phyloP scores from a whole-genome alignment of 208 protist genomes.

The Naegleria gruberi region DNA sequence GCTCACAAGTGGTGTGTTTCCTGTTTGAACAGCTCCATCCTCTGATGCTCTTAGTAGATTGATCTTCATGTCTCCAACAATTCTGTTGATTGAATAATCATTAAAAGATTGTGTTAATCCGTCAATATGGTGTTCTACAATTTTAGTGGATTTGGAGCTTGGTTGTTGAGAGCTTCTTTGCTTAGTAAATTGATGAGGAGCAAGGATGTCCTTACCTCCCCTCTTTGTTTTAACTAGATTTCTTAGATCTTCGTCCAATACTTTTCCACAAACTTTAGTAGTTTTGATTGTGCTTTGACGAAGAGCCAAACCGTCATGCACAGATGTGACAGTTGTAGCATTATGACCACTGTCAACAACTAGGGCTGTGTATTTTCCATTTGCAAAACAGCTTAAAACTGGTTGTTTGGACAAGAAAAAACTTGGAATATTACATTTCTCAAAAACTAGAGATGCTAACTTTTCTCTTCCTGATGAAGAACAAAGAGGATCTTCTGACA shows the following conservation, averaged over 20 bases:
- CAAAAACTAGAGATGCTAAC: conserved; percentile 40
- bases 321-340: neutral
- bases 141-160: neutral
- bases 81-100: neutral
- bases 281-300: neutral
- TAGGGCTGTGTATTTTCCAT: conserved; percentile 28
- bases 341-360: conserved; percentile 24
- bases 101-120: neutral
- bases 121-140: neutral
- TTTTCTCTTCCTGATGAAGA: conserved; percentile 30
- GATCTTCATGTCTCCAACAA: neutral
- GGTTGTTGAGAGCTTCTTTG: neutral
- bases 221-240: neutral
- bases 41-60: neutral
- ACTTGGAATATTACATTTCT: conserved; percentile 39
- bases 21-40: neutral
- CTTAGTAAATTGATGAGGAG: neutral
- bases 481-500: conserved; percentile 30
- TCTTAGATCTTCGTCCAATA: neutral
- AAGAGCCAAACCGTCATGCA: neutral
- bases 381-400: conserved; percentile 39
- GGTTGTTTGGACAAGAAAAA: conserved; percentile 40
- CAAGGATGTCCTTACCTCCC: neutral
- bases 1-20: neutral
- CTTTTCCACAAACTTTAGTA: neutral